Evolutionary conservation across 352 stramenopile species (phyloP), one percentile per base, ranked within the genome.

Genomic region (Aphanomyces euteiches): DNA sequence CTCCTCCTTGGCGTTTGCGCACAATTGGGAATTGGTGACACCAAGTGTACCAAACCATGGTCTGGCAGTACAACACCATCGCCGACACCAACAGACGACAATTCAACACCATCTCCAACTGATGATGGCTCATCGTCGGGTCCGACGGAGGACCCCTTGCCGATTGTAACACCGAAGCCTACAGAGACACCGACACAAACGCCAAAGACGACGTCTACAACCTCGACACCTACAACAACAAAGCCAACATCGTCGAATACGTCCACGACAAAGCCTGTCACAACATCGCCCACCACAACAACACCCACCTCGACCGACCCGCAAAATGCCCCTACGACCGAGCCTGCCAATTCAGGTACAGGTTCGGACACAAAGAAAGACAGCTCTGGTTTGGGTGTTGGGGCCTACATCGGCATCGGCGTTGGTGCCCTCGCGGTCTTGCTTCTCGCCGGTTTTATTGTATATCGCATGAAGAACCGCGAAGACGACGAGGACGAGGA

Each of bases 401-500:
- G 37, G 2, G 7, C 47, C 3, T 69, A 47, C 7, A 41, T n/a
- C 21, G 63, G 63, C 8, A 69, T 69, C 38, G 50, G 17, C 41
- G 63, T 19, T 5, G 63, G 63, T 39, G 63, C 63, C 43, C 17
- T 40, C 13, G 63, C 50, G 2, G 12, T 69, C 13, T 43, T 69
- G 12, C 40, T 40, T 5, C 5, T 69, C 21, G 63, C 59, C 7
- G 15, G 28, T 5, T n/a, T 69, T 15, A 13, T 69, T 10, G 63
- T 69, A 15, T 37, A 56, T 10, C 21, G 37, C 12, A 69, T 69
- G 63, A 69, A 58, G 19, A 10, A 41, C 50, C 63, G 45, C 39
- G 63, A 69, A 15, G 63, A 69, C 36, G 63, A 69, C 43, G 63
- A 69, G 1, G 63, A 69, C 8, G 57, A 66, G 15, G 63, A 69